These are phyloP conservation scores for Microstroma glucosiphilum DNA, from an alignment of 1,284 basidiomycete genomes.

Conservation along the genomic window DNA sequence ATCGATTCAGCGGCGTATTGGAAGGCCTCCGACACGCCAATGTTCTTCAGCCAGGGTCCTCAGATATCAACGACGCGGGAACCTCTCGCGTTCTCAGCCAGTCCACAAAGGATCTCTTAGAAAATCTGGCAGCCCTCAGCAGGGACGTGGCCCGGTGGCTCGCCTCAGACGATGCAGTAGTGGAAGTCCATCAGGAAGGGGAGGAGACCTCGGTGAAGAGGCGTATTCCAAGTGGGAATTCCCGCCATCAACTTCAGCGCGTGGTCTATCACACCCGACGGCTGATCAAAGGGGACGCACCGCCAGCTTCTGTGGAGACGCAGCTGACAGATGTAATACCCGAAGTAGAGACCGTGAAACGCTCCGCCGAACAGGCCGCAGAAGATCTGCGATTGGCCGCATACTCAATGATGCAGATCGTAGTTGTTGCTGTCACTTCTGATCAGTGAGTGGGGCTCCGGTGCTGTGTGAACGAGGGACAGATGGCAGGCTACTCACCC, in stretches of 20 bases:
- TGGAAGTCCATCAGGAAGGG: too few relatives aligned
- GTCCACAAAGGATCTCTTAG: background rate
- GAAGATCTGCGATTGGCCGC: background rate
- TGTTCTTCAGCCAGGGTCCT: background rate
- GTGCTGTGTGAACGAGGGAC: background rate
- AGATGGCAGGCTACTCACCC: background rate
- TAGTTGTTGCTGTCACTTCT: slow-evolving; percentile 8
- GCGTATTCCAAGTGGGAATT: slow-evolving; percentile 9
- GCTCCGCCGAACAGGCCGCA: slow-evolving; percentile 7
- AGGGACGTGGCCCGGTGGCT: slow-evolving; percentile 10
- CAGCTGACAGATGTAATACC: slow-evolving; percentile 8
- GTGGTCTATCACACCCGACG: slow-evolving; percentile 7
- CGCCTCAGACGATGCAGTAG: background rate
- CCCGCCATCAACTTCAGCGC: slow-evolving; percentile 10
- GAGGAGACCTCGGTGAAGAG: too few relatives aligned
- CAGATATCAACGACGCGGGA: background rate
- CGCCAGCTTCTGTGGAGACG: slow-evolving; percentile 1
- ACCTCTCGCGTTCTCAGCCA: background rate
- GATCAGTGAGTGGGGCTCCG: slow-evolving; percentile 7
- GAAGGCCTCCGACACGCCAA: slow-evolving; percentile 1
- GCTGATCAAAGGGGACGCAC: background rate
- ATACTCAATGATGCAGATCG: slow-evolving; percentile 1
- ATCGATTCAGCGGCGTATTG: slow-evolving; percentile 7
- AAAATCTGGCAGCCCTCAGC: slow-evolving; percentile 6
- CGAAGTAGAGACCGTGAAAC: slow-evolving; percentile 5